Conservation (phyloP, 805 yeast genomes). For the Myxozyma geophila region DNA sequence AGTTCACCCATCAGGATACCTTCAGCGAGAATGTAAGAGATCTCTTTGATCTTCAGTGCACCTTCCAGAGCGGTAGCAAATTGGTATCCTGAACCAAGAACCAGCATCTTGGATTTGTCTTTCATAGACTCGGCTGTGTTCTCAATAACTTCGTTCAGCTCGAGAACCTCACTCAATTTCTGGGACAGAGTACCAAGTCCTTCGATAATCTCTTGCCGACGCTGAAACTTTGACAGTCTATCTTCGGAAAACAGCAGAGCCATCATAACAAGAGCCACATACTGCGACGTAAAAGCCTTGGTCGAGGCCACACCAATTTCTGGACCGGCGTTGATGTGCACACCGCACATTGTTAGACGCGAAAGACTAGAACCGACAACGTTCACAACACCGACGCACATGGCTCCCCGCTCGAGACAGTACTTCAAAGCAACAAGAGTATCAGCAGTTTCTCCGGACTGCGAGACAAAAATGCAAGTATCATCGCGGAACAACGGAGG, state of each 20-base stretch:
- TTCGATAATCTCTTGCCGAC: slow-evolving; percentile 83
- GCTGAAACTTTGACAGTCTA: slow-evolving; percentile 70
- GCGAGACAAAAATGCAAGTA: slow-evolving; percentile 95
- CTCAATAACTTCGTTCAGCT: slow-evolving; percentile 74
- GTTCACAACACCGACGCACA: slow-evolving; percentile 96
- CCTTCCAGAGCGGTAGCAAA: slow-evolving; percentile 97
- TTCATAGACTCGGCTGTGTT: slow-evolving; percentile 74
- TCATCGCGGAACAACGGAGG: slow-evolving; percentile 98
- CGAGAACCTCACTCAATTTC: slow-evolving; percentile 78
- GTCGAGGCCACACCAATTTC: slow-evolving; percentile 99
- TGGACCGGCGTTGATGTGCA: slow-evolving; percentile 98
- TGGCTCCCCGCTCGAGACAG: slow-evolving; percentile 95
- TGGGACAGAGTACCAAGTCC: slow-evolving; percentile 83
- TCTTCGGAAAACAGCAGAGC: slow-evolving; percentile 95
- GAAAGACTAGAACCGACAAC: slow-evolving; percentile 97
- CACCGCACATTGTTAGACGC: slow-evolving; percentile 98
- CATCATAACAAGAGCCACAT: slow-evolving; percentile 94
- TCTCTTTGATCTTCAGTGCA: slow-evolving; percentile 96
- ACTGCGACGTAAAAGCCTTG: slow-evolving; percentile 98
- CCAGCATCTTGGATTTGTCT: slow-evolving; percentile 80
- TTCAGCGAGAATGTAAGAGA: slow-evolving; percentile 98
- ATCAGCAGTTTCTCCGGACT: slow-evolving; percentile 99
- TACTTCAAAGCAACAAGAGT: slow-evolving; percentile 92
- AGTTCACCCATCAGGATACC: slow-evolving; percentile 99
- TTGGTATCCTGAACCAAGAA: slow-evolving; percentile 97